Evolutionary conservation across 2,329 filamentous ascomycete genomes (phyloP).

Genomic region (Claviceps sp.): DNA sequence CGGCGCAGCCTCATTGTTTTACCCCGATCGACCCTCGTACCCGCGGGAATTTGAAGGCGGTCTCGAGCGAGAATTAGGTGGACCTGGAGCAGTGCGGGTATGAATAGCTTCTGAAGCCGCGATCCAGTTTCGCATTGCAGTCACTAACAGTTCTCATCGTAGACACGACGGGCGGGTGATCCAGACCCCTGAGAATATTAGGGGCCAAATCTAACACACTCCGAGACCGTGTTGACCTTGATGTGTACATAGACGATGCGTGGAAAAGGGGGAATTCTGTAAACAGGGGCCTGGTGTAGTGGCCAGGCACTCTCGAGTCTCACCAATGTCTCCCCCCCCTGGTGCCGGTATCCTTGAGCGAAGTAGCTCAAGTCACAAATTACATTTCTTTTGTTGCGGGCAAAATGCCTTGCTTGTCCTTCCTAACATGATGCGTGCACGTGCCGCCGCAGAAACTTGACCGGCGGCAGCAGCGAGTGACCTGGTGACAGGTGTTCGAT

Average conservation of each 20-base stretch:
- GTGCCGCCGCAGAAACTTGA: no score
- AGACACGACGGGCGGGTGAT: slow-evolving; percentile 44
- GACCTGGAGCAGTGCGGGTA: slow-evolving; percentile 52
- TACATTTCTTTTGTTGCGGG: neutral
- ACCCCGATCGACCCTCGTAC: slow-evolving; percentile 57
- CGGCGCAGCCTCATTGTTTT: slow-evolving; percentile 54
- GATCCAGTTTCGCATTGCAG: neutral
- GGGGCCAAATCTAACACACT: neutral
- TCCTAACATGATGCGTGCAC: neutral
- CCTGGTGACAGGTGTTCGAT: slow-evolving; percentile 1
- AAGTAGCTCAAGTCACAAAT: neutral
- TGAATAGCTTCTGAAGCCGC: slow-evolving; percentile 19
- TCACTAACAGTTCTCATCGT: neutral
- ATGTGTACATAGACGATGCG: slow-evolving; percentile 24
- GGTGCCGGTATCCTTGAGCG: neutral
- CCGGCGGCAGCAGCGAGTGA: no score
- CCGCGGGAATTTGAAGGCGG: slow-evolving; percentile 62
- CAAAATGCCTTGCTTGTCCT: neutral
- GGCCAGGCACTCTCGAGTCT: neutral
- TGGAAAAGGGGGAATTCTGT: slow-evolving; percentile 3
- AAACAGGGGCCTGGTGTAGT: neutral
- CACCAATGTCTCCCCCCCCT: neutral
- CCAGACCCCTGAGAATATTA: slow-evolving; percentile 31
- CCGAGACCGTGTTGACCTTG: slow-evolving; percentile 8
- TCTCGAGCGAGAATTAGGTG: slow-evolving; percentile 62